A percentile compares a stretch with the other conserved stretches of the same genome.
phyloP scores from a whole-genome alignment of 768 basidiomycete genomes.

The Lentinus tigrinus region DNA sequence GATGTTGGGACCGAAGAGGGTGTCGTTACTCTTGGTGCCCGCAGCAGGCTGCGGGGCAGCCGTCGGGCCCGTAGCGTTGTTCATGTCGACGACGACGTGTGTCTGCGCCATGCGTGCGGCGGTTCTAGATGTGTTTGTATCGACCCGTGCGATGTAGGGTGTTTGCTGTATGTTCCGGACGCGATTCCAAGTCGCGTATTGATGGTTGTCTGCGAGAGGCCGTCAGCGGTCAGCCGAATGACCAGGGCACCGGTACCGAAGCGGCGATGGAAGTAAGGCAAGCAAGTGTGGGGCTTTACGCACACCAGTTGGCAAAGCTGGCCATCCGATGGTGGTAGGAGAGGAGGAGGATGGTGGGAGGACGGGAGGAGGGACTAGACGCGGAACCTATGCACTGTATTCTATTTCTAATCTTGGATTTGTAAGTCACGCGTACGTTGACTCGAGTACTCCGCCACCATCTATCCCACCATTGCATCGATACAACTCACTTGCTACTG shows the following conservation, averaged over 20 bases:
- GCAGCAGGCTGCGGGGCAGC: conserved; percentile 9
- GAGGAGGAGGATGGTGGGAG: conserved; percentile 13
- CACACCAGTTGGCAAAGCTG: conserved; percentile 38
- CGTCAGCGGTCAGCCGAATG: conserved; percentile 11
- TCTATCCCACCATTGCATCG: background rate
- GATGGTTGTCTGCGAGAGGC: conserved; percentile 39
- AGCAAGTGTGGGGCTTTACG: conserved; percentile 22
- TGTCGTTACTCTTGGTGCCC: conserved; percentile 59
- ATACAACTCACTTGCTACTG: background rate
- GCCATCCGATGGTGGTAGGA: conserved; percentile 19
- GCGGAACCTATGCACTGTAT: conserved; percentile 2
- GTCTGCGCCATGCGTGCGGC: conserved; percentile 30
- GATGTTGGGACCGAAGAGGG: conserved; percentile 90
- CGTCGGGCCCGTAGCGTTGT: conserved; percentile 22
- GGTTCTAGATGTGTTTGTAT: conserved; percentile 46
- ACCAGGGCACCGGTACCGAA: background rate
- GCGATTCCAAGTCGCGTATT: conserved; percentile 59
- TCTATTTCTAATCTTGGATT: conserved; percentile 15
- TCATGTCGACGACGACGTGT: conserved; percentile 33
- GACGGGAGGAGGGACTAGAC: conserved; percentile 10
- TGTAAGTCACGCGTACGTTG: conserved; percentile 5
- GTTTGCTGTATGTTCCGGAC: conserved; percentile 50
- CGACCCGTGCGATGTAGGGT: conserved; percentile 52
- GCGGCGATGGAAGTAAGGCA: conserved; percentile 3
- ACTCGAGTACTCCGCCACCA: conserved; percentile 6